Percentiles rank a stretch among this genome's conserved stretches.
phyloP scores from a whole-genome alignment of 2,329 filamentous ascomycete genomes.

The Beauveria bassiana region DNA sequence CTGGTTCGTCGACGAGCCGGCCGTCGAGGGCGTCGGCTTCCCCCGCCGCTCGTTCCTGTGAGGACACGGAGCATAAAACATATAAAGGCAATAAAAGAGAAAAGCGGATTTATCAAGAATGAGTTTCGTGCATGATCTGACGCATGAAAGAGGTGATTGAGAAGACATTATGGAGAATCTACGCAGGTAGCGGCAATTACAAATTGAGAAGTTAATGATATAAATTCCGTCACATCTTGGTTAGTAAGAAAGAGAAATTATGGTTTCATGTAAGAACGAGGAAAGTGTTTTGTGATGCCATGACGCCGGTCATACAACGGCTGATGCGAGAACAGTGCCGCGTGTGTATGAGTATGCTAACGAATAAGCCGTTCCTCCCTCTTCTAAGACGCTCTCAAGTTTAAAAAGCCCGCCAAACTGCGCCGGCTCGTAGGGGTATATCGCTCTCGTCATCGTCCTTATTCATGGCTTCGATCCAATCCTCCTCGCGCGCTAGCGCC shows the following conservation, averaged over 20 bases:
- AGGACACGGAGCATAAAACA: not conserved
- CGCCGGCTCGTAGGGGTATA: constrained; percentile 31
- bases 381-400: not conserved
- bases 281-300: not conserved
- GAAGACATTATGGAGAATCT: not conserved
- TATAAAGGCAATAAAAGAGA: not conserved
- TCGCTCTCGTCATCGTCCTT: constrained; percentile 30
- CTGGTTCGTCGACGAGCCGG: constrained; percentile 89
- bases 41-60: constrained; percentile 62
- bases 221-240: not conserved
- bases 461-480: constrained; percentile 51
- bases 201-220: not conserved
- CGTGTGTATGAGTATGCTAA: not conserved
- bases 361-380: not conserved
- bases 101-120: not conserved
- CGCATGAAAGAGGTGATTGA: not conserved
- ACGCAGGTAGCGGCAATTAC: not conserved
- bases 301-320: not conserved
- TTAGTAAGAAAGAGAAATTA: not conserved
- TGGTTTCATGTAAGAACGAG: not conserved
- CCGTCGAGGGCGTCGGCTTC: constrained; percentile 78
- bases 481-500: constrained; percentile 46
- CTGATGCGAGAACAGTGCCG: not conserved
- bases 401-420: constrained; percentile 38
- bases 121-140: not conserved